Base-by-base conservation (phyloP, 2,329 filamentous ascomycete species). In the Scedosporium apiospermum region DNA sequence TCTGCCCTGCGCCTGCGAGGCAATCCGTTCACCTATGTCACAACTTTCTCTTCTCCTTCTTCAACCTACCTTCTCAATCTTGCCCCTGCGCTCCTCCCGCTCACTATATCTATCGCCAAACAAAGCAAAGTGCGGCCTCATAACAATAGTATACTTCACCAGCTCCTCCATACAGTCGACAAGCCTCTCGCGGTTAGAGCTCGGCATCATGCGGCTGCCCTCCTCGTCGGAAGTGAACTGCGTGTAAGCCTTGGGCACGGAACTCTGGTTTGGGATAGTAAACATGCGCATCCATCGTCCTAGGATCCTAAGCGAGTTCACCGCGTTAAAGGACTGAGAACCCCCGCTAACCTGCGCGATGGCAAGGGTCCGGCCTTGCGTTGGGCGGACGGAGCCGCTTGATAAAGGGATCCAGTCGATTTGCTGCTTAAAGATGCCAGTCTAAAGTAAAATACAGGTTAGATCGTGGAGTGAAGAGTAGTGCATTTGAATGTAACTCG, bases 241-340 rank as follows among this genome's bases (percentile, higher is more conserved):
- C 4, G 78, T 88, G 65, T 85, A 88, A 0, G 85, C 87, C 69
- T 76, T 81, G 0, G 86, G 86, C 2, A 89, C 77, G 0, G 82
- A 86, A 26, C 80, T 83, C 70, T 89, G 86, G 68, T 89, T 89
- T 0, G 85, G 83, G 27, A 88, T 87, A 1, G 80, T 75, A 65
- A 87, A 88, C 84, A 88, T 88, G 49, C 85, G 79, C 85, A 88
- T 88, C 86, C 86, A 89, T 0, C 86, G 79, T 0, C 86, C 86
- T 0, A 89, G 76, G 10, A 88, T 80, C 0, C 86, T 79, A n/a
- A 89, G 74, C 1, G 80, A 80, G 68, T 88, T 89, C 7, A 88
- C 84, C 0, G 84, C 81, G 66, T 89, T 89, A 74, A 89, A 89
- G 0, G 80, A 84, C 69, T 88, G 86, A 0, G 82, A 86, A 0